A percentile compares a stretch with the other conserved stretches of the same genome.
Conservation (phyloP, 1,139 yeast species). For the Hyphopichia khmerensis region DNA sequence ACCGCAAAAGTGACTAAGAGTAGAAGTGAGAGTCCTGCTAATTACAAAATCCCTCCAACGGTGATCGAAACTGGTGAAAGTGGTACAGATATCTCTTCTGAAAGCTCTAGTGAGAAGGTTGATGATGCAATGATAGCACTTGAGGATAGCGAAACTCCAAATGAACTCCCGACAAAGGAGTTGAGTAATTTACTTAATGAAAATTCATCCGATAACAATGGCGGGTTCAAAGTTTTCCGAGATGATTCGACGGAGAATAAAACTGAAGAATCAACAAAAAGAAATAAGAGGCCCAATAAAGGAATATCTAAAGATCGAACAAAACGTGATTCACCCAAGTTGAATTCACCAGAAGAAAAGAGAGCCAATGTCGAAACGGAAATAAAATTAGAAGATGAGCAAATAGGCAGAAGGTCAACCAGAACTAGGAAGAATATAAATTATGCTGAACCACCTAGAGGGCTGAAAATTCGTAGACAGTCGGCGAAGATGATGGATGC, state of each 20-base stretch:
- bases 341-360: neutral
- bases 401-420: conserved; percentile 7
- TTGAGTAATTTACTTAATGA: neutral
- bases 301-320: neutral
- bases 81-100: neutral
- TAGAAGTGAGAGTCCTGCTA: neutral
- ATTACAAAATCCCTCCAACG: neutral
- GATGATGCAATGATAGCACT: conserved; percentile 1
- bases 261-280: neutral
- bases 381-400: neutral
- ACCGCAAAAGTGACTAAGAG: neutral
- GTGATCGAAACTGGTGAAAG: conserved; percentile 1
- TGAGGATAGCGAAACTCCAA: neutral
- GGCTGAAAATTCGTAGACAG: conserved; percentile 71
- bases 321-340: too few species aligned
- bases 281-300: neutral
- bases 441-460: conserved; percentile 67
- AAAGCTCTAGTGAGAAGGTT: neutral
- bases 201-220: neutral
- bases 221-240: neutral
- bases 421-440: conserved; percentile 44
- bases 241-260: neutral
- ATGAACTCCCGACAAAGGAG: neutral
- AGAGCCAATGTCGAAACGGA: neutral
- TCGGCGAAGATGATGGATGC: conserved; percentile 63